These are phyloP conservation scores for Eucalyptus albens DNA, from an alignment of 345 rosid species.

Conservation along the genomic window DNA sequence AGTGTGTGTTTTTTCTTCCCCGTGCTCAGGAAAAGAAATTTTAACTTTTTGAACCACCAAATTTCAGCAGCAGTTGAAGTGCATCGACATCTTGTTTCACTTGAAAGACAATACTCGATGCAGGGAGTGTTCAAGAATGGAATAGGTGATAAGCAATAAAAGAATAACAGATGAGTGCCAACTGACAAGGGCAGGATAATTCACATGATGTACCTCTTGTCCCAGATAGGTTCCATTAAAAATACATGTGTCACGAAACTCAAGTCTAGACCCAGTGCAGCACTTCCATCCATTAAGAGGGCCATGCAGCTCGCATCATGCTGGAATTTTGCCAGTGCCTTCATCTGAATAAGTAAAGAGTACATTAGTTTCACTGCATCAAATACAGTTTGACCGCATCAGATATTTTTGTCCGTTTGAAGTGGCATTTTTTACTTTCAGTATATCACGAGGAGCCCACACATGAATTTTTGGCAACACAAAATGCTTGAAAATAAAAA, in stretches of 20 bases:
- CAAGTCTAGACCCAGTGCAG: constrained; percentile 93
- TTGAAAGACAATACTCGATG: neutral
- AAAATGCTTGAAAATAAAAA: neutral
- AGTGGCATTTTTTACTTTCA: neutral
- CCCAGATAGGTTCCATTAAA: constrained; percentile 98
- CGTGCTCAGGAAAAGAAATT: neutral
- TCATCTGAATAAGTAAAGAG: constrained; percentile 36
- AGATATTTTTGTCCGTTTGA: neutral
- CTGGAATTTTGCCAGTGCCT: constrained; percentile 56
- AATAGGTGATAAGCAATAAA: neutral
- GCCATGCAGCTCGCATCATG: constrained; percentile 64
- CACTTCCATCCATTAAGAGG: constrained; percentile 96
- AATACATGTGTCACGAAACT: constrained; percentile 87
- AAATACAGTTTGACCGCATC: neutral
- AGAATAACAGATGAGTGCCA: neutral
- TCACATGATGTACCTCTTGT: constrained; percentile 47
- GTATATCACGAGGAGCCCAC: neutral
- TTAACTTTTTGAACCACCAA: neutral
- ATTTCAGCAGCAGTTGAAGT: neutral
- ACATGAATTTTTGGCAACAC: neutral
- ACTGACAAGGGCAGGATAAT: neutral
- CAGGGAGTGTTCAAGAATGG: neutral
- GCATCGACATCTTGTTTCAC: neutral
- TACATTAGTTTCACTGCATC: neutral
- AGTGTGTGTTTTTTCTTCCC: neutral